phyloP scores from a whole-genome alignment of 2,329 filamentous ascomycete species.

The Colletotrichum sp. region DNA sequence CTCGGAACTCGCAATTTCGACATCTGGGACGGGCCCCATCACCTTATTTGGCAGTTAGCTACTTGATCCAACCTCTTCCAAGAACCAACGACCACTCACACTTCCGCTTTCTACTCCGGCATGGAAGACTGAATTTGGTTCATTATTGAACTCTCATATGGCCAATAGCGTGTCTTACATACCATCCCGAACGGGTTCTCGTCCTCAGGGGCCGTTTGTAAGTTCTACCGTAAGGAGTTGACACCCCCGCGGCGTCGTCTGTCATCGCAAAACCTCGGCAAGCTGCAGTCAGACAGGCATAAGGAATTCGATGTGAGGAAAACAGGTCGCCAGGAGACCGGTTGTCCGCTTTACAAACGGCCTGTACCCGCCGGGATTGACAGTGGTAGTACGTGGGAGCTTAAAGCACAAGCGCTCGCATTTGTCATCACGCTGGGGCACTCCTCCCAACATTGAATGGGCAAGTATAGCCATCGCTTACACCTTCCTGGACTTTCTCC shows the following conservation, averaged over 20 bases:
- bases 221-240: neutral
- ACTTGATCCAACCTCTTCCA: neutral
- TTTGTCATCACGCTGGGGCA: neutral
- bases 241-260: neutral
- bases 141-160: neutral
- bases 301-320: neutral
- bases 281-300: neutral
- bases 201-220: neutral
- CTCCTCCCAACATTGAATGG: neutral
- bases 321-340: neutral
- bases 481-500: neutral
- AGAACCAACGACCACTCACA: neutral
- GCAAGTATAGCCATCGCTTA: neutral
- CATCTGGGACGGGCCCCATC: neutral
- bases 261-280: neutral
- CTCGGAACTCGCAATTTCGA: neutral
- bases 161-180: neutral
- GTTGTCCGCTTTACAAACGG: neutral
- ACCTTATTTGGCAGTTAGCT: neutral
- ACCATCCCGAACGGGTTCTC: neutral
- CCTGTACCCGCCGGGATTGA: neutral
- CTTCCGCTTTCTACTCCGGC: neutral
- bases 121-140: neutral
- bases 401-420: neutral
- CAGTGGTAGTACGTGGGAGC: neutral